Conservation (phyloP, 768 basidiomycete genomes). For the Mycena latifolia region DNA sequence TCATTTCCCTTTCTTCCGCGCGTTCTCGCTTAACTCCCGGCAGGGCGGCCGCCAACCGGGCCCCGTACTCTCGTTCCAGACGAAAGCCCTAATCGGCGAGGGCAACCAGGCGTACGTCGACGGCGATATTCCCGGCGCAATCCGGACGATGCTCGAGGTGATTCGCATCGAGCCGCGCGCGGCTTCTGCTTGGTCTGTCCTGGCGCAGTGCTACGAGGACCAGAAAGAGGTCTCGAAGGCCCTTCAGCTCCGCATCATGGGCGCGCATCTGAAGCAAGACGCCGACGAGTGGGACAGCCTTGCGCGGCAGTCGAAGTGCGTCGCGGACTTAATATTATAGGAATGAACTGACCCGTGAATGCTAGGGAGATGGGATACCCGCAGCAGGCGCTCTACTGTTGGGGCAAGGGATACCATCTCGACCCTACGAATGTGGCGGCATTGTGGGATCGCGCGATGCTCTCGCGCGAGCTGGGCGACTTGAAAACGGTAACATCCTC, state of each 20-base stretch:
- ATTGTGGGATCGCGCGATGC: constrained; percentile 89
- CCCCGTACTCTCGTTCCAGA: constrained; percentile 75
- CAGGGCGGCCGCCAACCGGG: constrained; percentile 62
- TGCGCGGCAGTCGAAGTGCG: constrained; percentile 79
- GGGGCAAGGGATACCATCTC: constrained; percentile 81
- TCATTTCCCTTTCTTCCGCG: background rate
- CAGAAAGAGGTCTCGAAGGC: constrained; percentile 76
- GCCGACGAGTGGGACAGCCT: constrained; percentile 91
- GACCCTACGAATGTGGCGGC: constrained; percentile 88
- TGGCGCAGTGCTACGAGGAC: constrained; percentile 88
- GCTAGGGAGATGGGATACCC: constrained; percentile 75
- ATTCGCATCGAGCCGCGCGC: constrained; percentile 94
- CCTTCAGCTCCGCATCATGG: constrained; percentile 89
- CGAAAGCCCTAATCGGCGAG: constrained; percentile 81
- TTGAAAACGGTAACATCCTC: constrained; percentile 63
- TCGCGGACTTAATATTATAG: background rate
- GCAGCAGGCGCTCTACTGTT: constrained; percentile 94
- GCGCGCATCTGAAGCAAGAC: constrained; percentile 87
- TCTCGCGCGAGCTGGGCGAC: constrained; percentile 83
- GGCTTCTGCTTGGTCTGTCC: constrained; percentile 85
- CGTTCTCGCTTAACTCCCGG: background rate
- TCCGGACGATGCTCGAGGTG: constrained; percentile 89
- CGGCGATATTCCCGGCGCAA: constrained; percentile 72
- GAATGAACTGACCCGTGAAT: background rate
- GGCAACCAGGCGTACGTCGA: constrained; percentile 91